Conservation (phyloP, 1,284 basidiomycete genomes). For the Ceratobasidium sp. region DNA sequence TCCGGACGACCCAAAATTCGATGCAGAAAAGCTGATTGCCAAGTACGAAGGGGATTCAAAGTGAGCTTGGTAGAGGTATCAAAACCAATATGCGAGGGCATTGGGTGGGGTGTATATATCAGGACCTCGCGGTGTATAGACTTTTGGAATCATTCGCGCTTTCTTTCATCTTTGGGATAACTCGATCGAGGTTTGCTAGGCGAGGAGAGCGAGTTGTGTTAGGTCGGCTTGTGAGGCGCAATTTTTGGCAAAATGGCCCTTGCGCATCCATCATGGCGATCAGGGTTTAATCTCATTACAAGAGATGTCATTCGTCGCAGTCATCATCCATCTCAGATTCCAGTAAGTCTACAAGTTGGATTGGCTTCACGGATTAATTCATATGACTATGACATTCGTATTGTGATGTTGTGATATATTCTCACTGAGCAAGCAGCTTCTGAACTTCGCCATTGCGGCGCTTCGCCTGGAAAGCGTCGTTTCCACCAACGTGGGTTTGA, state of each 20-base stretch:
- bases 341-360: slow-evolving; percentile 24
- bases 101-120: background rate
- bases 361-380: background rate
- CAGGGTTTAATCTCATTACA: slow-evolving; percentile 7
- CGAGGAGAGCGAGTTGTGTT: too few relatives aligned
- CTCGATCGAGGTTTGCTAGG: too few relatives aligned
- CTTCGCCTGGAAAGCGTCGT: slow-evolving; percentile 60
- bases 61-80: slow-evolving; percentile 52
- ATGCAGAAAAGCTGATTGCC: slow-evolving; percentile 91
- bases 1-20: slow-evolving; percentile 95
- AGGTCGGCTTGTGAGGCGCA: too few relatives aligned
- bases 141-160: slow-evolving; percentile 23
- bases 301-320: background rate
- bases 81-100: background rate
- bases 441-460: slow-evolving; percentile 58
- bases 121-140: slow-evolving; percentile 20
- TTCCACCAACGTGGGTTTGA: slow-evolving; percentile 70
- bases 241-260: background rate
- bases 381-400: background rate
- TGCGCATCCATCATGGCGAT: slow-evolving; percentile 7
- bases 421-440: slow-evolving; percentile 53
- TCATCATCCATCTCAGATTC: background rate
- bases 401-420: too few relatives aligned
- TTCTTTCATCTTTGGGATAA: background rate
- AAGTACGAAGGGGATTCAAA: slow-evolving; percentile 76